phyloP scores from a whole-genome alignment of 305 asterid species.

The Fraxinus greggii region DNA sequence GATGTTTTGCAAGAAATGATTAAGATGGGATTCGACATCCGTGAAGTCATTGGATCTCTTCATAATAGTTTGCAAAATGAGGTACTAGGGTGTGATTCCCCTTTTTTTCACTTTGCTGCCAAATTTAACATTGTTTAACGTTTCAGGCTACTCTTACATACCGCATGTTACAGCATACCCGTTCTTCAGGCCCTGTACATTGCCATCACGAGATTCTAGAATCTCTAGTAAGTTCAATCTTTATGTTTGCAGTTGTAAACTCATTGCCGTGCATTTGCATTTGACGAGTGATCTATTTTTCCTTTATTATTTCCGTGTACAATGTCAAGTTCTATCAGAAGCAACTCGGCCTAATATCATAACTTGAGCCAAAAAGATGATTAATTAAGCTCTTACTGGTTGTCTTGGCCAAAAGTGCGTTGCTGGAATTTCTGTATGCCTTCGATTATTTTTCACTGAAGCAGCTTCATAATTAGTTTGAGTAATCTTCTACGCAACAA shows the following conservation, averaged over 20 bases:
- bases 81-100: conserved; percentile 32
- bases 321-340: neutral
- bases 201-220: conserved; percentile 26
- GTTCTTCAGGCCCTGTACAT: conserved; percentile 26
- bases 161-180: conserved; percentile 43
- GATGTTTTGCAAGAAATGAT: conserved; percentile 45
- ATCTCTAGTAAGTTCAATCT: conserved; percentile 28
- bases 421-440: neutral
- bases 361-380: neutral
- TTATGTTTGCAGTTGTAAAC: neutral
- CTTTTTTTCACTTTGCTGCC: neutral
- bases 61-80: conserved; percentile 46
- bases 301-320: neutral
- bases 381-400: neutral
- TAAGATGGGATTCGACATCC: conserved; percentile 42
- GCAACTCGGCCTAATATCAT: neutral
- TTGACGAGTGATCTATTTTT: neutral
- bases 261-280: neutral
- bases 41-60: conserved; percentile 45
- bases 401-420: neutral
- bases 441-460: neutral
- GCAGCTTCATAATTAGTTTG: neutral
- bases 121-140: conserved; percentile 2
- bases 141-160: conserved; percentile 56
- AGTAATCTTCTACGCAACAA: neutral